Base-by-base conservation (phyloP, 768 basidiomycete species). In the Suillus paluster region DNA sequence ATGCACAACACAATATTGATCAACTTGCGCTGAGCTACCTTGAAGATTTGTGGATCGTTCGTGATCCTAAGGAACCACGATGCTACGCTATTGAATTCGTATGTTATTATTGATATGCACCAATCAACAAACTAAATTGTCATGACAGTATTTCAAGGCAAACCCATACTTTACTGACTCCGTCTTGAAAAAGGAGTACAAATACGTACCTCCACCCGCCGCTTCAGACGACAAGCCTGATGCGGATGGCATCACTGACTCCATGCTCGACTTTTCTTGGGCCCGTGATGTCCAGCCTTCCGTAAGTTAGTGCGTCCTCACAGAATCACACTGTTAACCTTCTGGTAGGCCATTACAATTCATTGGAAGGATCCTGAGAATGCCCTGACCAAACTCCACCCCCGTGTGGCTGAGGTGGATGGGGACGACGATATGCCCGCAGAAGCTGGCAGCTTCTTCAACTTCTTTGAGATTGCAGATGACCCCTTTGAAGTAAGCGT, bases 61-160 rank as follows among this genome's bases (percentile, higher is more conserved):
- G 92, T 59, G 88, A 96, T 71, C 68, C 82, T 45, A 74, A 76
- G 46, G 95, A 97, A 74, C 87, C 88, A 60, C 80, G 95, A 68
- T 89, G 88, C 71, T 97, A 89, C 79, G 90, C 88, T 55, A 75
- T 97, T 59, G 90, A 95, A 81, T 94, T 97, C 77, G 95, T 96
- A 75, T 70, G 95, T 86, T 36, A 23, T 57, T 38, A 56, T 55
- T 60, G 56, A 59, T 48, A 25, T 57, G 52, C 63, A 30, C 17
- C 36, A 38, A 45, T 30, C 0, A 30, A 50, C 53, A 50, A 30
- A n/a, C 59, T 68, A 56, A 70, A 41, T 10, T 34, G 23, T 21
- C 15, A 56, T 21, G 49, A 34, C 69, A 95, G 93, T 71, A 90
- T 71, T 95, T 94, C 82, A 92, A 90, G 74, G 84, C 92, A 70